Evolutionary conservation across 2,329 filamentous ascomycete species (phyloP).

Genomic region (Colletotrichum musicola): DNA sequence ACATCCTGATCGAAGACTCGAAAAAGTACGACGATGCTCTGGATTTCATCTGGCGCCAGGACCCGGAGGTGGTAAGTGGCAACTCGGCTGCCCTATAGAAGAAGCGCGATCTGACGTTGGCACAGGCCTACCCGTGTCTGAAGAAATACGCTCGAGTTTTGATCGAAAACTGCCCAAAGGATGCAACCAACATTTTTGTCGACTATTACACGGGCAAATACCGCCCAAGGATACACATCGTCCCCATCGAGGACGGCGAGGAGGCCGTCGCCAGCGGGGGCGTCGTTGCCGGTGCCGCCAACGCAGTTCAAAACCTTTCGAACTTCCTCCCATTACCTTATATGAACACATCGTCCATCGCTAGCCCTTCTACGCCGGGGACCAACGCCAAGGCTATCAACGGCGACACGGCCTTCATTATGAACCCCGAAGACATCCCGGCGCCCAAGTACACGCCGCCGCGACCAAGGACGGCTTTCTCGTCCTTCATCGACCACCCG

Average conservation of each 20-base stretch:
- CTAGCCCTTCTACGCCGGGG: conserved; percentile 65
- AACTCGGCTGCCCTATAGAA: not conserved
- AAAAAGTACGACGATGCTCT: conserved; percentile 91
- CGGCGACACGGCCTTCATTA: conserved; percentile 62
- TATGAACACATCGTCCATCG: conserved; percentile 74
- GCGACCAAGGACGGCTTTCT: conserved; percentile 90
- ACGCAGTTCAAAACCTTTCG: conserved; percentile 86
- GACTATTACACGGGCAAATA: conserved; percentile 94
- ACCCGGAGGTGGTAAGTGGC: conserved; percentile 77
- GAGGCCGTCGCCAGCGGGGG: conserved; percentile 56
- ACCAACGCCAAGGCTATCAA: conserved; percentile 62
- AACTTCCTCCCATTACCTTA: conserved; percentile 88
- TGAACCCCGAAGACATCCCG: conserved; percentile 61
- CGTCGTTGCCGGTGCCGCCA: conserved; percentile 71
- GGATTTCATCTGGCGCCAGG: conserved; percentile 89
- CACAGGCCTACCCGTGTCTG: conserved; percentile 83
- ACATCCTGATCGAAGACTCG: conserved; percentile 95
- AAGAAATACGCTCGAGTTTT: conserved; percentile 96
- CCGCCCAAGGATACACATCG: conserved; percentile 74
- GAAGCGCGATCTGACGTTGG: conserved; percentile 46
- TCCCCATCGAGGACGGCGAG: conserved; percentile 49
- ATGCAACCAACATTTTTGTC: conserved; percentile 89
- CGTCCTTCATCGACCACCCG: conserved; percentile 94
- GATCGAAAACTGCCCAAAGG: conserved; percentile 84
- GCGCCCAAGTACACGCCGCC: conserved; percentile 79